Conservation (phyloP, 169 alveolate species). For the Eimeria praecox region DNA sequence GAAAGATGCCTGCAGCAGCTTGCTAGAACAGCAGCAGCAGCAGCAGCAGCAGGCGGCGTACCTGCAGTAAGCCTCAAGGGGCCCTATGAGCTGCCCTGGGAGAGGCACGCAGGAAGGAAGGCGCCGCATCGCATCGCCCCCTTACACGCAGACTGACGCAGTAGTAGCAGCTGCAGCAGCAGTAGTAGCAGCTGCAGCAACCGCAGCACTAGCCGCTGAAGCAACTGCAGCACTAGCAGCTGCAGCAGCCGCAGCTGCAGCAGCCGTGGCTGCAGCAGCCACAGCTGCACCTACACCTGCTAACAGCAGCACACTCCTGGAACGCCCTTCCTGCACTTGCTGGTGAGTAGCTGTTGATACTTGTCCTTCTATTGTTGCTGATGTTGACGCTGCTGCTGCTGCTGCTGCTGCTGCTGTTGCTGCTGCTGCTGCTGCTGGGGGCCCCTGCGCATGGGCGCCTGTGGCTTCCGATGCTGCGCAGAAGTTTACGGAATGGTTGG, state of each 20-base stretch:
- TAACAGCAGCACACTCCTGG: not conserved
- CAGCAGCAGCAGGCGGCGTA: not conserved
- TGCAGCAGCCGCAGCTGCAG: not conserved
- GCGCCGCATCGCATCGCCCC: slow-evolving; percentile 39
- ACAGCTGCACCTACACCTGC: not conserved
- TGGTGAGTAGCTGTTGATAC: not conserved
- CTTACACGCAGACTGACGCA: not conserved
- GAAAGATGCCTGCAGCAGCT: not conserved
- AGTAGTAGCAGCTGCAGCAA: slow-evolving; percentile 9
- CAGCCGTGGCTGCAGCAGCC: not conserved
- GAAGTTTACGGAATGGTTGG: not conserved
- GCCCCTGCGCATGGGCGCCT: not conserved
- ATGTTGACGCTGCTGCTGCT: not conserved
- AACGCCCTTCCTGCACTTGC: not conserved
- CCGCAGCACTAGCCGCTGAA: not conserved
- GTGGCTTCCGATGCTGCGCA: no score
- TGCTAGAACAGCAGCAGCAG: not conserved
- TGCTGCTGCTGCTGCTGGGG: not conserved
- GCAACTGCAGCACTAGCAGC: not conserved
- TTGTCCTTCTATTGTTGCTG: not conserved
- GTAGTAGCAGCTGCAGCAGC: not conserved
- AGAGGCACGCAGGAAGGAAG: slow-evolving; percentile 47
- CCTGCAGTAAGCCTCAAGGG: slow-evolving; percentile 49
- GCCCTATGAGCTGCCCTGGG: slow-evolving; percentile 37
- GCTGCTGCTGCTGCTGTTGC: not conserved